Percentiles rank a stretch among this genome's conserved stretches.
These are phyloP conservation scores for Hansenula sp. DNA, from an alignment of 1,139 yeast species.

Conservation along the genomic window DNA sequence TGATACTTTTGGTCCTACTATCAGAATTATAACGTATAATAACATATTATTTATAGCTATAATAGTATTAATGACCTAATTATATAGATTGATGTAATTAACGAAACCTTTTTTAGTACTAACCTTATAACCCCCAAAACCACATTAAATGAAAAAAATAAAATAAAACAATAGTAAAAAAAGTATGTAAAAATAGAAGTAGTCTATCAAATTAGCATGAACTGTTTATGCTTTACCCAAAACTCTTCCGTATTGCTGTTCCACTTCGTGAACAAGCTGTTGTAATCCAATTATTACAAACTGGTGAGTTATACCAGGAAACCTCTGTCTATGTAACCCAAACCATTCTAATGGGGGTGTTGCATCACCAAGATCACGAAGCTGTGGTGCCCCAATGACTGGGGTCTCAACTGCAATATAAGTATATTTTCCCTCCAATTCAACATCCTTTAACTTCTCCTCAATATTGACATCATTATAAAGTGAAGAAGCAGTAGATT, in stretches of 20 bases:
- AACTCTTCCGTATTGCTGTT: conserved; percentile 33
- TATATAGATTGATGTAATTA: too few relatives aligned
- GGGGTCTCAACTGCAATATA: conserved; percentile 75
- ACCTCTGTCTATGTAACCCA: conserved; percentile 80
- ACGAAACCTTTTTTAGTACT: too few relatives aligned
- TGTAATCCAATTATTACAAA: conserved; percentile 70
- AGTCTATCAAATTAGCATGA: too few relatives aligned
- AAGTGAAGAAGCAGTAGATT: conserved; percentile 18
- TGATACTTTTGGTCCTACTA: too few relatives aligned
- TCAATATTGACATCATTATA: conserved; percentile 40
- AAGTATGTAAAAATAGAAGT: too few relatives aligned
- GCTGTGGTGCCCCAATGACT: conserved; percentile 80
- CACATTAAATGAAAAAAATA: too few relatives aligned
- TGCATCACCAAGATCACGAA: conserved; percentile 90
- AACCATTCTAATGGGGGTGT: conserved; percentile 99
- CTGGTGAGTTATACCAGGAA: conserved; percentile 86
- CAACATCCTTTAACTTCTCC: conserved; percentile 60
- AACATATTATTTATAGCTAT: too few relatives aligned
- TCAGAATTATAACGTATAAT: too few relatives aligned
- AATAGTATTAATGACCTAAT: too few relatives aligned
- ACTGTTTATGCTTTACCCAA: conserved; percentile 26
- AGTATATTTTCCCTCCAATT: conserved; percentile 48
- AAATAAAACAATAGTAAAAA: background rate
- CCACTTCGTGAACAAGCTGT: conserved; percentile 61
- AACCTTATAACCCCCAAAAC: too few relatives aligned